Evolutionary conservation across 2,329 filamentous ascomycete genomes (phyloP), one percentile per base, ranked within the genome.

Genomic region (Aspergillus floridensis): DNA sequence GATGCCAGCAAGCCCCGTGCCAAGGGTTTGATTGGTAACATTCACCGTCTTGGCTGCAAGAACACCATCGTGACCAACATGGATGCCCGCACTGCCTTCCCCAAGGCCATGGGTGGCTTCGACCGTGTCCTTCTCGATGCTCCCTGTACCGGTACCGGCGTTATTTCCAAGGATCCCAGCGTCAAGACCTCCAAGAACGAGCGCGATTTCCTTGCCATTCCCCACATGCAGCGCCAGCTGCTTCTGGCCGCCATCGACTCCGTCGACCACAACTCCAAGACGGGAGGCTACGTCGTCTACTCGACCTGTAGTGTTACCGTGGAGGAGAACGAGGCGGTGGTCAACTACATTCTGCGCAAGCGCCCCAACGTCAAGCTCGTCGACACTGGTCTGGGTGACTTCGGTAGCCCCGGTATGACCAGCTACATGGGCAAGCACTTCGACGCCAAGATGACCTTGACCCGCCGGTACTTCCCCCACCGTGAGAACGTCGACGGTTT

Each of bases 121-220:
- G 95, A 99, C 76, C 86, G 95, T 63, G 92, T 99, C 5, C 80
- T 98, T 49, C 89, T 98, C 59, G 93, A 99, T 79, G 93, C 92
- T 1, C 95, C 95, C 4, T 98, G 95, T 80, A 96, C 93, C 3
- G 93, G 95, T 67, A 99, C 95, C 0, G 95, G 95, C 70, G 95
- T 99, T 72, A 99, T 99, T 66, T 90, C 92, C 64, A 99, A 99
- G 81, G 95, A 99, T 77, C 86, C 93, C 32, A 92, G 89, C 65
- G 92, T 99, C 68, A 99, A 99, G 84, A 98, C 93, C 24, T 98
- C 97, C 82, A 98, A 98, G 83, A 96, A 91, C 11, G 92, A 96
- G 74, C 89, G 88, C 65, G 95, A 99, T 76, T 99, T 99, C 81
- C 86, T 97, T 76, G 87, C 89, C 71, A 86, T 99, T 55, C 93